phyloP scores from a whole-genome alignment of 2,329 filamentous ascomycete genomes.

The Pestalotiopsis sp. region DNA sequence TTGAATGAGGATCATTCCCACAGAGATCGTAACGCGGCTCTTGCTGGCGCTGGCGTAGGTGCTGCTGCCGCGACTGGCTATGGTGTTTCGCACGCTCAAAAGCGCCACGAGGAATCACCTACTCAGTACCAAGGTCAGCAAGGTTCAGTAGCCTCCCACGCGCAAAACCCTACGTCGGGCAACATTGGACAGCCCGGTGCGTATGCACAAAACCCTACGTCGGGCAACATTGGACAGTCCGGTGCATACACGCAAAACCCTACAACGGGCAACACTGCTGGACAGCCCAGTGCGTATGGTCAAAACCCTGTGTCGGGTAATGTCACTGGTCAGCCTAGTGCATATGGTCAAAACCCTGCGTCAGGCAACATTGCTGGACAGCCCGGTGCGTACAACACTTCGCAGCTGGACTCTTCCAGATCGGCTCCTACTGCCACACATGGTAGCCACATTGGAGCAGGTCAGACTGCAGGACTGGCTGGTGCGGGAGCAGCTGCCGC shows the following conservation, averaged over 20 bases:
- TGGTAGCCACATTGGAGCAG: neutral
- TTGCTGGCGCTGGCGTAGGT: neutral
- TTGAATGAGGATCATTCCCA: neutral
- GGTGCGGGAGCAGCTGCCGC: constrained; percentile 2
- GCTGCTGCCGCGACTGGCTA: neutral
- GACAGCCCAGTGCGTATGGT: too few species aligned
- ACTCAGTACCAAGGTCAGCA: neutral
- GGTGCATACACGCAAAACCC: too few species aligned
- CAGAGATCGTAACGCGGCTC: neutral
- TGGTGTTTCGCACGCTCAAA: neutral
- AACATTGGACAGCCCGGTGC: neutral
- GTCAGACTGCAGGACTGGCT: neutral
- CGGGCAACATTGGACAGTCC: too few species aligned
- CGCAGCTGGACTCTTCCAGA: neutral
- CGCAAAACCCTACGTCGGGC: neutral
- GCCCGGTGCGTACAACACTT: neutral
- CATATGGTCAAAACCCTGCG: neutral
- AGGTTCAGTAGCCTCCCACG: neutral
- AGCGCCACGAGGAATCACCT: neutral
- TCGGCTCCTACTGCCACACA: neutral
- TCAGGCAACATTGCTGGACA: too few species aligned
- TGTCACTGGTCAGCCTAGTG: neutral
- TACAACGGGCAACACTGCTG: too few species aligned
- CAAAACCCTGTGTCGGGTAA: too few species aligned
- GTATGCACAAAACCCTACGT: neutral